Evolutionary conservation across 495 filamentous ascomycete genomes (phyloP).

Genomic region (Trypethelium eluteriae): DNA sequence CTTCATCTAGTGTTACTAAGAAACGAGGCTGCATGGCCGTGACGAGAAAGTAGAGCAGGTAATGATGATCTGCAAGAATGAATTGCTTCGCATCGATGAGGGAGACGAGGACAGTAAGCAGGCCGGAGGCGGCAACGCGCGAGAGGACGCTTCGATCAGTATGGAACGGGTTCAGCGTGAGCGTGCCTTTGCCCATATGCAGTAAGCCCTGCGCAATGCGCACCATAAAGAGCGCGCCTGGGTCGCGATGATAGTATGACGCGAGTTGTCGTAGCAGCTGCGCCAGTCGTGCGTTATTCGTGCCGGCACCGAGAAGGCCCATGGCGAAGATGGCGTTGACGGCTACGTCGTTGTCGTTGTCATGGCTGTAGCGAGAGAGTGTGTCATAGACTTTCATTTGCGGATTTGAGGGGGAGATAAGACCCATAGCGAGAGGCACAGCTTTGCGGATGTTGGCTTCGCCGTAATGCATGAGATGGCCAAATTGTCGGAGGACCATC

Average conservation of each 20-base stretch:
- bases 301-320: slow-evolving; percentile 93
- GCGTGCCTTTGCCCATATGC: slow-evolving; percentile 98
- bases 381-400: slow-evolving; percentile 99
- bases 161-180: slow-evolving; percentile 94
- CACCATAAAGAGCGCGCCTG: slow-evolving; percentile 96
- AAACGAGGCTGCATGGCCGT: slow-evolving; percentile 97
- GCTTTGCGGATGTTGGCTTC: slow-evolving; percentile 93
- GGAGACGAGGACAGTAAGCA: slow-evolving; percentile 82
- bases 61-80: slow-evolving; percentile 80
- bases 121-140: slow-evolving; percentile 77
- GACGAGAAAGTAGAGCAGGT: slow-evolving; percentile 93
- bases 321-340: slow-evolving; percentile 99
- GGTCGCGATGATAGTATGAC: slow-evolving; percentile 95
- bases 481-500: slow-evolving; percentile 96
- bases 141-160: slow-evolving; percentile 94
- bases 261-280: slow-evolving; percentile 91
- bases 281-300: slow-evolving; percentile 94
- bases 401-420: slow-evolving; percentile 93
- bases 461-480: slow-evolving; percentile 98
- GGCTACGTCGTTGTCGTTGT: slow-evolving; percentile 97
- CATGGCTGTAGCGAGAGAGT: slow-evolving; percentile 94
- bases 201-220: slow-evolving; percentile 94
- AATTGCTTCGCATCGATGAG: slow-evolving; percentile 95
- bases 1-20: slow-evolving; percentile 90
- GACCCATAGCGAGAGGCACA: slow-evolving; percentile 94